Percentiles rank a stretch among this genome's conserved stretches.
These are phyloP conservation scores for Lepidium sativum DNA, from an alignment of 345 rosid genomes.

Conservation along the genomic window DNA sequence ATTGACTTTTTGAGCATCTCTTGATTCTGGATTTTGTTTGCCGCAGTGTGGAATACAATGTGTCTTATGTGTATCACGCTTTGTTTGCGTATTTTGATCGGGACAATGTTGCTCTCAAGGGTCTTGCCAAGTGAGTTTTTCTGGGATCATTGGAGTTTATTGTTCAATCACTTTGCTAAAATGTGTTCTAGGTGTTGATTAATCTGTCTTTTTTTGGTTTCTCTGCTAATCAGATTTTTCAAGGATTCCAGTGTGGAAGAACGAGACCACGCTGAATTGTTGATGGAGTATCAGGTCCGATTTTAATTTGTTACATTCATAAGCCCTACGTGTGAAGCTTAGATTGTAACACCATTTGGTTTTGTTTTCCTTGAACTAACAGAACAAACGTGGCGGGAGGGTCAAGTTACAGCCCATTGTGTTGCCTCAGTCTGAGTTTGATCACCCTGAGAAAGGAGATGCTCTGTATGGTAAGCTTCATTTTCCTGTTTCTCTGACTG, in stretches of 20 bases:
- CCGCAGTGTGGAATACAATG: constrained; percentile 69
- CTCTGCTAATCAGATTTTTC: constrained; percentile 43
- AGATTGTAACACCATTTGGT: background rate
- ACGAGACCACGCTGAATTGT: constrained; percentile 71
- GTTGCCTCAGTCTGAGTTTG: constrained; percentile 67
- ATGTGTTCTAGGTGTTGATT: background rate
- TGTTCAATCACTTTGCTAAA: background rate
- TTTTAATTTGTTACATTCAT: background rate
- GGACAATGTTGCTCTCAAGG: constrained; percentile 67
- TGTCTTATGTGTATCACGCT: constrained; percentile 71
- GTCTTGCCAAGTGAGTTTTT: constrained; percentile 55
- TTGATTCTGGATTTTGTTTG: background rate
- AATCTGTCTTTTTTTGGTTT: background rate
- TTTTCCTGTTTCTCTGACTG: background rate
- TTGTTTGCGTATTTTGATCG: constrained; percentile 77
- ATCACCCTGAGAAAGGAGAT: constrained; percentile 90
- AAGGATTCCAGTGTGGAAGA: constrained; percentile 79
- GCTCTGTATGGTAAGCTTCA: constrained; percentile 64
- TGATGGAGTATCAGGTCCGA: constrained; percentile 65
- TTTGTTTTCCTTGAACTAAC: background rate
- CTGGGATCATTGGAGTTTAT: background rate
- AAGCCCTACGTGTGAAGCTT: background rate
- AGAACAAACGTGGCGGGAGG: constrained; percentile 91
- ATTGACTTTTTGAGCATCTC: background rate
- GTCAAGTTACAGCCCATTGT: constrained; percentile 64